Evolutionary conservation across 1,284 basidiomycete genomes (phyloP), one percentile per base, ranked within the genome.

Genomic region (Ceratobasidium sp.): DNA sequence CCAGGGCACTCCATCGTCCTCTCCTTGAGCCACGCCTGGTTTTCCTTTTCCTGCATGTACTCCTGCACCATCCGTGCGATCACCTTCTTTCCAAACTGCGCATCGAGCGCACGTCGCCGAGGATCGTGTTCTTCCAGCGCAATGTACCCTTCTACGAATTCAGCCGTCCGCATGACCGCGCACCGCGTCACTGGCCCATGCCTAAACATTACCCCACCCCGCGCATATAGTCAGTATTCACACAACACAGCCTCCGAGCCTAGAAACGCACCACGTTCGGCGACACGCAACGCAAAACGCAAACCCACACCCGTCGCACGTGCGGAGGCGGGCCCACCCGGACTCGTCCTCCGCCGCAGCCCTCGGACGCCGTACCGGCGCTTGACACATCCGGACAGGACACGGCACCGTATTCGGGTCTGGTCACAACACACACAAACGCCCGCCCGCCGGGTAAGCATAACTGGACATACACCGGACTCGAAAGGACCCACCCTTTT

Each of bases 371-470:
- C 85, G 82, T 4, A 94, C 89, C 14, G 89, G 86, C 9, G 85
- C 84, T 79, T 94, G 92, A 77, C 93, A 94, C 54, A 87, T 85
- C 38, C 85, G 80, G 80, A 92, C 85, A 0, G 92, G 93, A 78
- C 93, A 95, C 76, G 90, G 87, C 7, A 92, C 83, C 57, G 91
- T 88, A 0, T 87, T 85, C 23, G 92, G 92, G 81, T 94, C 93
- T 91, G 50, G 21, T 14, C 26, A 28, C 23, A 11, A 13, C 9
- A 41, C 18, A 16, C n/a, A 13, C 38, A n/a, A 50, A 75, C 1
- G 9, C 18, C 13, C 18, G 44, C 38, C 21, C 21, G 13, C n/a
- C 13, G 9, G 6, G 9, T 11, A 32, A 58, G n/a, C 26, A n/a
- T 35, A 11, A 35, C 54, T 52, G 23, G 23, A 23, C 35, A 38